phyloP scores from a whole-genome alignment of 2,329 filamentous ascomycete species.

The Penicillium freii region DNA sequence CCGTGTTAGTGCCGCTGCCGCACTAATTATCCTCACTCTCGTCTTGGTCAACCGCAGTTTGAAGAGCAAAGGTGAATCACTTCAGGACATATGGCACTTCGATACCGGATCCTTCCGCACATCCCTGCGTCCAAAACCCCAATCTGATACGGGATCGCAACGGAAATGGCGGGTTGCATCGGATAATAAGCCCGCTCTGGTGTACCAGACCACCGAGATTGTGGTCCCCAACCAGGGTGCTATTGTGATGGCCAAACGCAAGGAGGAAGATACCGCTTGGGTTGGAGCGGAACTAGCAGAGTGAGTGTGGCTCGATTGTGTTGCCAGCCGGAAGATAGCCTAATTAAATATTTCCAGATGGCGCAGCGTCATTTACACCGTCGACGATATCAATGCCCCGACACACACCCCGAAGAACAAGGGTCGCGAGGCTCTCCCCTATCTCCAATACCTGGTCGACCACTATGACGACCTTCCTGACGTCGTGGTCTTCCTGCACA shows the following conservation, averaged over 20 bases:
- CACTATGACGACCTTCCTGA: slow-evolving; percentile 51
- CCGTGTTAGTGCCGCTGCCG: slow-evolving; percentile 32
- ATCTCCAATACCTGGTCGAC: slow-evolving; percentile 48
- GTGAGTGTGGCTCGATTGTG: slow-evolving; percentile 28
- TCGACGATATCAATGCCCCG: slow-evolving; percentile 35
- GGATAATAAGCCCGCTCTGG: slow-evolving; percentile 13
- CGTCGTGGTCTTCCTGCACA: slow-evolving; percentile 56
- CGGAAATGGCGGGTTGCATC: slow-evolving; percentile 24
- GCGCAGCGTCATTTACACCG: slow-evolving; percentile 47
- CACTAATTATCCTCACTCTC: slow-evolving; percentile 32
- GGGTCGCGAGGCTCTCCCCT: slow-evolving; percentile 46
- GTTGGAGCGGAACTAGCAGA: slow-evolving; percentile 44
- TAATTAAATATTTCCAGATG: slow-evolving; percentile 34
- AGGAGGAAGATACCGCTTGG: slow-evolving; percentile 49
- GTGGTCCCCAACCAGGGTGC: slow-evolving; percentile 39
- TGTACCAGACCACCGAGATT: slow-evolving; percentile 31
- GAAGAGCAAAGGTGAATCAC: slow-evolving; percentile 17
- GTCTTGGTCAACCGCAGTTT: slow-evolving; percentile 30
- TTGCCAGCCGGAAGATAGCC: neutral
- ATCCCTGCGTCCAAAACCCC: slow-evolving; percentile 6
- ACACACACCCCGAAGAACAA: slow-evolving; percentile 42
- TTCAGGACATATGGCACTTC: slow-evolving; percentile 31
- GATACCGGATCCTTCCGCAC: slow-evolving; percentile 22
- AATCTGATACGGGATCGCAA: slow-evolving; percentile 5
- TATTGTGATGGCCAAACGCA: slow-evolving; percentile 46